A percentile compares a stretch with the other conserved stretches of the same genome.
These are phyloP conservation scores for Neurospora sp. DNA, from an alignment of 495 filamentous ascomycete genomes.

Conservation along the genomic window DNA sequence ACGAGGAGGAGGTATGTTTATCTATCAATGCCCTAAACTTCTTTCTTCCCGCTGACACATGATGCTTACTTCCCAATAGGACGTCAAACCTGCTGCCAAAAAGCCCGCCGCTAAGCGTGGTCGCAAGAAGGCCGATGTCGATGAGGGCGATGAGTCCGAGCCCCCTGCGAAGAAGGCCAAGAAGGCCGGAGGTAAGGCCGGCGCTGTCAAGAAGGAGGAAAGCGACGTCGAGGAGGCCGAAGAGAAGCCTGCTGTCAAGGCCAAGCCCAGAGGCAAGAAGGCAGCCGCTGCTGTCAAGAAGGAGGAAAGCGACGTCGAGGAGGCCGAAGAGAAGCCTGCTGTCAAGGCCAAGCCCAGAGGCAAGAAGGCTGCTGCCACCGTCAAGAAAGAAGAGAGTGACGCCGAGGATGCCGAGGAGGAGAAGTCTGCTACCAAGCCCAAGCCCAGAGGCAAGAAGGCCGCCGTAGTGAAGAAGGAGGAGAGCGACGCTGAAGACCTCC, in stretches of 20 bases:
- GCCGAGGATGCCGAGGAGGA: conserved; percentile 19
- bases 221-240: conserved; percentile 8
- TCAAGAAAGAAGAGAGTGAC: conserved; percentile 6
- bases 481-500: conserved; percentile 21
- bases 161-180: conserved; percentile 14
- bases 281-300: not conserved
- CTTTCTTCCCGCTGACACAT: not conserved
- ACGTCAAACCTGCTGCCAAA: conserved; percentile 20
- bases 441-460: conserved; percentile 21
- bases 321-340: conserved; percentile 17
- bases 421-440: conserved; percentile 23
- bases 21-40: not conserved
- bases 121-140: conserved; percentile 22
- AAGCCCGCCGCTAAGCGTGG: conserved; percentile 26
- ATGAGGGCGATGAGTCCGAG: conserved; percentile 20
- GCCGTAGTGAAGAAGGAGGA: not conserved
- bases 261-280: conserved; percentile 11
- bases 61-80: conserved; percentile 3
- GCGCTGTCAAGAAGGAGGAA: conserved; percentile 1
- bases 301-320: conserved; percentile 13
- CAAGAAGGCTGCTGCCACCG: conserved; percentile 8
- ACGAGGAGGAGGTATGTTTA: conserved; percentile 16
- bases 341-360: conserved; percentile 6
- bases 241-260: conserved; percentile 2
- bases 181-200: conserved; percentile 11